A percentile compares a stretch with the other conserved stretches of the same genome.
phyloP scores from a whole-genome alignment of 2,329 filamentous ascomycete species.

The Trichoderma simmonsii region DNA sequence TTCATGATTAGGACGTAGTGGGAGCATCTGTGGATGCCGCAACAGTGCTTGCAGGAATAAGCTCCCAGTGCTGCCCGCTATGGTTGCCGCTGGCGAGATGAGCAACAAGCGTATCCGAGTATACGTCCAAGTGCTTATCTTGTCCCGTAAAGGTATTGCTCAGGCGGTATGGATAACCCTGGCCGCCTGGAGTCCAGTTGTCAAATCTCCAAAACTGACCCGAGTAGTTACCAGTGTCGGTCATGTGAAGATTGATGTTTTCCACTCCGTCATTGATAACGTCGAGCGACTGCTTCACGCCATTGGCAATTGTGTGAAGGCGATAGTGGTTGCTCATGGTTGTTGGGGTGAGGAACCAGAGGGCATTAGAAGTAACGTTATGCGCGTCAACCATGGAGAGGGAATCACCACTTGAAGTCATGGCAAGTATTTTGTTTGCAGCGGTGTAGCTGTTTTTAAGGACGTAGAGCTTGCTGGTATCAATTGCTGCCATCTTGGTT shows the following conservation, averaged over 20 bases:
- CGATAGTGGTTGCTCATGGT: neutral
- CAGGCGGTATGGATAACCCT: neutral
- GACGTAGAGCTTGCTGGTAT: neutral
- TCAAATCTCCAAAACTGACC: conserved; percentile 3
- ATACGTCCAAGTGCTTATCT: neutral
- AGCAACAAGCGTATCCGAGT: neutral
- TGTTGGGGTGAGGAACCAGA: neutral
- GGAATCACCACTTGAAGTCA: neutral
- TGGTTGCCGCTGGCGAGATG: neutral
- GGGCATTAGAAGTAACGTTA: neutral
- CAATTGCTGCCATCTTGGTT: conserved; percentile 11
- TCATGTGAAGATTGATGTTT: neutral
- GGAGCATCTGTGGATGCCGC: neutral
- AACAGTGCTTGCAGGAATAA: neutral
- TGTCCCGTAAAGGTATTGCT: neutral
- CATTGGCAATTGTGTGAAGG: neutral
- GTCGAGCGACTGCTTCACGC: neutral
- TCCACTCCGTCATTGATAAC: neutral
- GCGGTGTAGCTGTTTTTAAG: neutral
- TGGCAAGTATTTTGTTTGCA: neutral
- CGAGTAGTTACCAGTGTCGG: neutral
- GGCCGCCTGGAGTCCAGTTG: neutral
- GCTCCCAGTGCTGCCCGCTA: neutral
- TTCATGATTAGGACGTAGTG: neutral
- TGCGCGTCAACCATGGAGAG: neutral